Conservation (phyloP, 1,139 yeast genomes). For the Yamadazyma atlantica region DNA sequence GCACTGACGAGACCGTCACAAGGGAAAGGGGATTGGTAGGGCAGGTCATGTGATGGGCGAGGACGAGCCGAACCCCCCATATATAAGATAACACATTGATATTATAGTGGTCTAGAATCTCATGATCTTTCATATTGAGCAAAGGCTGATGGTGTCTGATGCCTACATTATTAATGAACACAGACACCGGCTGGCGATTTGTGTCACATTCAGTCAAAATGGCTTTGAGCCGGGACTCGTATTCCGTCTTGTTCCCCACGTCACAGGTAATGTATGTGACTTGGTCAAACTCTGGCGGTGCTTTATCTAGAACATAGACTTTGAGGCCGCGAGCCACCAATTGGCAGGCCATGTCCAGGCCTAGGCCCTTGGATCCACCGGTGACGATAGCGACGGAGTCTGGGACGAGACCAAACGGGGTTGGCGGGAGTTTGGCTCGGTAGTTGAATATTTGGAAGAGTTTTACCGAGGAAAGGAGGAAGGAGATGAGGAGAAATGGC, state of each 20-base stretch:
- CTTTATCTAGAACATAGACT: constrained; percentile 51
- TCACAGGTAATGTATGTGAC: constrained; percentile 48
- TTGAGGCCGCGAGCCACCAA: constrained; percentile 34
- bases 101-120: constrained; percentile 40
- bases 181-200: constrained; percentile 38
- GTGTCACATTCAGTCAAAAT: constrained; percentile 29
- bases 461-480: too few species aligned
- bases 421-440: neutral
- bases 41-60: constrained; percentile 7
- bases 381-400: constrained; percentile 48
- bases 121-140: constrained; percentile 28
- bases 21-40: constrained; percentile 41
- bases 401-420: neutral
- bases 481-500: too few species aligned
- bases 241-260: constrained; percentile 36
- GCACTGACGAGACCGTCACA: constrained; percentile 64
- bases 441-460: neutral
- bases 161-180: constrained; percentile 78
- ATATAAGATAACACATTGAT: constrained; percentile 62
- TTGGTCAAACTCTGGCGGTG: constrained; percentile 22
- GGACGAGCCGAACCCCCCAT: constrained; percentile 44
- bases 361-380: constrained; percentile 68
- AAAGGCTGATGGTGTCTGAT: constrained; percentile 51
- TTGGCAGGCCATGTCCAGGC: constrained; percentile 40
- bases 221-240: constrained; percentile 20